Evolutionary conservation across 2,329 filamentous ascomycete genomes (phyloP).

Genomic region (Paracoccidioides lutzii): DNA sequence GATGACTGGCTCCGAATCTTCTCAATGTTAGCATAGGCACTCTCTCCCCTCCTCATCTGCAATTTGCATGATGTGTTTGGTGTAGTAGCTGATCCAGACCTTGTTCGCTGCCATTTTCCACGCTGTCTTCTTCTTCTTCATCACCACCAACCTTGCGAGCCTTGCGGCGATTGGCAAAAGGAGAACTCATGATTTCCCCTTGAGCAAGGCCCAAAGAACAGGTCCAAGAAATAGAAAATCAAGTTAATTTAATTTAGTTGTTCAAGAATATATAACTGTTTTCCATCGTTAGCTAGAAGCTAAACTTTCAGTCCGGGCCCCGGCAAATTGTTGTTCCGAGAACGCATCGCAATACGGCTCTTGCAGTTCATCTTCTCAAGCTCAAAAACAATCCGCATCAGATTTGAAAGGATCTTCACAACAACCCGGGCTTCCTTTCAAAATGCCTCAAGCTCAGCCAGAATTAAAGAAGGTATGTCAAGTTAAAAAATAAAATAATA

Average conservation of each 20-base stretch:
- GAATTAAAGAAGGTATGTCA: constrained; percentile 85
- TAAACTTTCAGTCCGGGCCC: not conserved
- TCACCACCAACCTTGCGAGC: constrained; percentile 66
- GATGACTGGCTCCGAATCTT: constrained; percentile 37
- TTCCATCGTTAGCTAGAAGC: not conserved
- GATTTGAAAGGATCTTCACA: not conserved
- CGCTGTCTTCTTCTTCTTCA: constrained; percentile 52
- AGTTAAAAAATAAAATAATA: not conserved
- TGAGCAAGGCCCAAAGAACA: not conserved
- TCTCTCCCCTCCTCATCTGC: constrained; percentile 7
- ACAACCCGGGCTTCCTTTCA: constrained; percentile 24
- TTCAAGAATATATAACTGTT: not conserved
- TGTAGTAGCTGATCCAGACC: constrained; percentile 27
- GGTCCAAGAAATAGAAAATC: not conserved
- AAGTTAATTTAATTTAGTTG: not conserved
- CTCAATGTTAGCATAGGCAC: constrained; percentile 22
- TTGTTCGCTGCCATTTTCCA: constrained; percentile 20
- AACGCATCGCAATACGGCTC: no score
- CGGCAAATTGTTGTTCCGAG: constrained; percentile 26
- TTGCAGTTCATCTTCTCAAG: not conserved
- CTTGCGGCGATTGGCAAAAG: constrained; percentile 48
- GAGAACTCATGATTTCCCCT: constrained; percentile 41
- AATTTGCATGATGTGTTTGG: constrained; percentile 11
- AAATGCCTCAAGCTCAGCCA: constrained; percentile 96
- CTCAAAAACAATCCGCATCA: not conserved